Evolutionary conservation across 768 basidiomycete species (phyloP).

Genomic region (Termitomyces sp.): DNA sequence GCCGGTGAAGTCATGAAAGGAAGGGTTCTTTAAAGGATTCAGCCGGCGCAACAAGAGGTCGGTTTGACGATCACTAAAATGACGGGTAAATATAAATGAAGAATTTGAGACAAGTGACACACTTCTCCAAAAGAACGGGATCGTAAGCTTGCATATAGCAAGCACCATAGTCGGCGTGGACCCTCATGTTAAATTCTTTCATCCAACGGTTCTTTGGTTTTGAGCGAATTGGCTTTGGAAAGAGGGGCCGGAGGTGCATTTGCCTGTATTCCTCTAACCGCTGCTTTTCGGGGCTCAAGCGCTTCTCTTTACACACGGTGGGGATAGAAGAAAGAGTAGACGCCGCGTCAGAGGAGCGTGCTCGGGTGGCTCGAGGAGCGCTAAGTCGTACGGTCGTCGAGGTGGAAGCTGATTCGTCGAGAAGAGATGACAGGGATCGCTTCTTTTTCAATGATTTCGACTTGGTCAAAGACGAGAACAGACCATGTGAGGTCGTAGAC

Average conservation of each 20-base stretch:
- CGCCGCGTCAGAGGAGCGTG: constrained; percentile 15
- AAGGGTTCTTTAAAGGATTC: constrained; percentile 50
- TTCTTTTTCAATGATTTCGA: constrained; percentile 33
- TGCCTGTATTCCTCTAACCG: constrained; percentile 22
- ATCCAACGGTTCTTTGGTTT: constrained; percentile 35
- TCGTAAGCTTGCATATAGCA: constrained; percentile 73
- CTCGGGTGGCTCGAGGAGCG: constrained; percentile 9
- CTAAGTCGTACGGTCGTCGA: constrained; percentile 1
- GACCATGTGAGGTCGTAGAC: constrained; percentile 19
- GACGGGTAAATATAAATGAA: constrained; percentile 3
- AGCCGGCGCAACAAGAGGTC: constrained; percentile 57
- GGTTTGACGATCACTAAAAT: constrained; percentile 58
- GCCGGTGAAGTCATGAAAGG: constrained; percentile 54
- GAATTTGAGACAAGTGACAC: constrained; percentile 22
- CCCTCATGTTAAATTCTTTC: constrained; percentile 43
- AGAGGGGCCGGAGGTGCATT: constrained; percentile 12
- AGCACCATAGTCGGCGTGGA: constrained; percentile 53
- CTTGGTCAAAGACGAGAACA: constrained; percentile 19
- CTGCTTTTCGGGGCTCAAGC: constrained; percentile 4
- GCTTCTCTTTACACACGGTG: constrained; percentile 10
- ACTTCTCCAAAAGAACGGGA: constrained; percentile 57
- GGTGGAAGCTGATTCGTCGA: constrained; percentile 19
- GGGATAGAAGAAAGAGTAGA: constrained; percentile 1
- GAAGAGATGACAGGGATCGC: constrained; percentile 36
- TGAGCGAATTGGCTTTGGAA: constrained; percentile 1